Evolutionary conservation across 1,139 yeast species (phyloP).

Genomic region (Pichia sp.): DNA sequence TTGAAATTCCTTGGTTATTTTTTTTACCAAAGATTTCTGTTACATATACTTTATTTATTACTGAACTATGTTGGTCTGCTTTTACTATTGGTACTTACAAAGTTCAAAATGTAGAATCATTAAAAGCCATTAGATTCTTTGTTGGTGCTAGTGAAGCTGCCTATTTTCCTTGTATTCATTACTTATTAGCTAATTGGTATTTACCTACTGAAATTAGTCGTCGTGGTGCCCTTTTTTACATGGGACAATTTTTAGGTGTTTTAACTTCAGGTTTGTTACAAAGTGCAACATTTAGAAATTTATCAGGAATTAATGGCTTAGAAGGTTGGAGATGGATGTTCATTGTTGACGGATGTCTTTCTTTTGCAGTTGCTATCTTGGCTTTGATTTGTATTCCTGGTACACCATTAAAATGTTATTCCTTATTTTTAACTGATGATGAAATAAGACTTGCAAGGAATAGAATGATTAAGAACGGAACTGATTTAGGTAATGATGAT

Average conservation of each 20-base stretch:
- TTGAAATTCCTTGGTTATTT: conserved; percentile 42
- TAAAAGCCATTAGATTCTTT: conserved; percentile 48
- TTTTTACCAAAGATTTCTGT: conserved; percentile 38
- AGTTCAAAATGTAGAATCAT: conserved; percentile 35
- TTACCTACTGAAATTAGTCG: conserved; percentile 35
- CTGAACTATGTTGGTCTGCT: conserved; percentile 62
- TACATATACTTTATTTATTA: conserved; percentile 47
- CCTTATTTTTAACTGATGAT: conserved; percentile 44
- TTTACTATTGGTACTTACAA: conserved; percentile 51
- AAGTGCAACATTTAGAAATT: conserved; percentile 30
- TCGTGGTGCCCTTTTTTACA: conserved; percentile 39
- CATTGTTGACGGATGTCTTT: conserved; percentile 54
- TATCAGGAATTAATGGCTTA: conserved; percentile 38
- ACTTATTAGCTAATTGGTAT: conserved; percentile 57
- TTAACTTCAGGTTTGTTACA: conserved; percentile 41
- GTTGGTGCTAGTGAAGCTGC: conserved; percentile 61
- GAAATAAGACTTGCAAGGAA: conserved; percentile 56
- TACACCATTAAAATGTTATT: conserved; percentile 53
- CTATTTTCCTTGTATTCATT: conserved; percentile 53
- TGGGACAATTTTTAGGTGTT: conserved; percentile 40
- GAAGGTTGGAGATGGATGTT: conserved; percentile 70
- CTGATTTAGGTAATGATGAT: conserved; percentile 31
- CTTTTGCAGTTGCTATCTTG: conserved; percentile 52
- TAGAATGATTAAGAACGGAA: conserved; percentile 42
- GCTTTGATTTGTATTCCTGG: conserved; percentile 62